These are phyloP conservation scores for Trichocomaceae sp. DNA, from an alignment of 2,329 filamentous ascomycete genomes.

Conservation along the genomic window DNA sequence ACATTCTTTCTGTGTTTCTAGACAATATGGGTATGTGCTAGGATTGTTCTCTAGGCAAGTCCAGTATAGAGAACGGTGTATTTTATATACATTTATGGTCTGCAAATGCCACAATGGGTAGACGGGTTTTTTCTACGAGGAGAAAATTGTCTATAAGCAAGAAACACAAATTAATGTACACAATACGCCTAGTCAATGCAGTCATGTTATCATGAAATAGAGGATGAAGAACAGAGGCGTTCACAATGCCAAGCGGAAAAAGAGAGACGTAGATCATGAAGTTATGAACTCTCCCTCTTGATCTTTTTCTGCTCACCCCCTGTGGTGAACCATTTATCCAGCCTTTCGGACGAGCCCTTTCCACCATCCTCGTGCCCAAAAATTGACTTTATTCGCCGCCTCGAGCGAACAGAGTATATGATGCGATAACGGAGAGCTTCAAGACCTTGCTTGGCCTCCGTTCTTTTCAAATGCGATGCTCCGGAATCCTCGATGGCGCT, in stretches of 20 bases:
- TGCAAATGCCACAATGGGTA: background rate
- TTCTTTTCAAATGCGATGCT: slow-evolving; percentile 63
- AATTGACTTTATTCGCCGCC: slow-evolving; percentile 44
- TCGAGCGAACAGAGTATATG: slow-evolving; percentile 62
- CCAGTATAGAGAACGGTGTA: slow-evolving; percentile 7
- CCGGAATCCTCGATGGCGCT: slow-evolving; percentile 66
- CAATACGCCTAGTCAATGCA: background rate
- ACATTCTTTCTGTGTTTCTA: slow-evolving; percentile 7
- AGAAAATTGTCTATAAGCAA: background rate
- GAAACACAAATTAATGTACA: background rate
- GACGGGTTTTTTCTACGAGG: background rate
- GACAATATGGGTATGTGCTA: background rate
- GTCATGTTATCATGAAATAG: slow-evolving; percentile 5
- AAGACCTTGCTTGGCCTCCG: slow-evolving; percentile 69
- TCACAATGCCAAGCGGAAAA: background rate
- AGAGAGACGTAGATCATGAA: background rate
- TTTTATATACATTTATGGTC: background rate
- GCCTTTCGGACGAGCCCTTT: slow-evolving; percentile 6
- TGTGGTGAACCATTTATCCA: background rate
- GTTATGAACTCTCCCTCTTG: background rate
- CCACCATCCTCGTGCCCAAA: slow-evolving; percentile 24
- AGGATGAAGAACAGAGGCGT: background rate
- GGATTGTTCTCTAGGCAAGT: background rate
- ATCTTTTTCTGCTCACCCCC: background rate
- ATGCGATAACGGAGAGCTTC: slow-evolving; percentile 71